Conservation (phyloP, 116 monocot genomes). For the Thalassia testudinum region DNA sequence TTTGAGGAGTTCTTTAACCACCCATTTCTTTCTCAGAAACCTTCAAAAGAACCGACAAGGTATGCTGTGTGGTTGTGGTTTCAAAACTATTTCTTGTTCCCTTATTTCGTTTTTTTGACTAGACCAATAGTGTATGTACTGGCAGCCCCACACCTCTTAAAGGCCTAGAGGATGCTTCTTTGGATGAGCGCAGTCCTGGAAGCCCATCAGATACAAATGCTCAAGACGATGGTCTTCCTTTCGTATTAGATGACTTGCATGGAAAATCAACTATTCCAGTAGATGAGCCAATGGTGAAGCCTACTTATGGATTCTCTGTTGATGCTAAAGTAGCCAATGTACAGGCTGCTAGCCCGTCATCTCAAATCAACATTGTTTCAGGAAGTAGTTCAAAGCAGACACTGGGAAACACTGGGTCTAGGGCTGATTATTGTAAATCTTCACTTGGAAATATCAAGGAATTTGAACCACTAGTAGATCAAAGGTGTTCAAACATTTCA, state of each 20-base stretch:
- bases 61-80: no score
- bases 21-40: constrained; percentile 46
- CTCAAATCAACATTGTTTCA: constrained; percentile 17
- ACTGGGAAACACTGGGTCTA: constrained; percentile 14
- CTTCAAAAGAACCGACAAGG: constrained; percentile 14
- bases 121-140: neutral
- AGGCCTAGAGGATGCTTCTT: constrained; percentile 18
- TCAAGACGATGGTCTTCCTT: constrained; percentile 76
- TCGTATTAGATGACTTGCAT: constrained; percentile 53
- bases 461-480: constrained; percentile 5
- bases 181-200: constrained; percentile 13
- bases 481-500: constrained; percentile 10
- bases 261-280: constrained; percentile 1
- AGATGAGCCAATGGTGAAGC: constrained; percentile 14
- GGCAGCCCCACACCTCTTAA: constrained; percentile 17
- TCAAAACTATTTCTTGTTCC: no score
- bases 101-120: no score
- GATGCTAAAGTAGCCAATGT: constrained; percentile 27
- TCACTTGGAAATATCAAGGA: constrained; percentile 25
- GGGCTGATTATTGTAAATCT: constrained; percentile 11
- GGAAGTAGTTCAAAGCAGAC: constrained; percentile 16
- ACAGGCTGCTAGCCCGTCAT: constrained; percentile 15
- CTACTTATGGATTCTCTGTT: constrained; percentile 46
- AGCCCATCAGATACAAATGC: constrained; percentile 19
- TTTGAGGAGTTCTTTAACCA: constrained; percentile 97